Base-by-base conservation (phyloP, 2,329 filamentous ascomycete genomes). In the Colletotrichum liaoningense region DNA sequence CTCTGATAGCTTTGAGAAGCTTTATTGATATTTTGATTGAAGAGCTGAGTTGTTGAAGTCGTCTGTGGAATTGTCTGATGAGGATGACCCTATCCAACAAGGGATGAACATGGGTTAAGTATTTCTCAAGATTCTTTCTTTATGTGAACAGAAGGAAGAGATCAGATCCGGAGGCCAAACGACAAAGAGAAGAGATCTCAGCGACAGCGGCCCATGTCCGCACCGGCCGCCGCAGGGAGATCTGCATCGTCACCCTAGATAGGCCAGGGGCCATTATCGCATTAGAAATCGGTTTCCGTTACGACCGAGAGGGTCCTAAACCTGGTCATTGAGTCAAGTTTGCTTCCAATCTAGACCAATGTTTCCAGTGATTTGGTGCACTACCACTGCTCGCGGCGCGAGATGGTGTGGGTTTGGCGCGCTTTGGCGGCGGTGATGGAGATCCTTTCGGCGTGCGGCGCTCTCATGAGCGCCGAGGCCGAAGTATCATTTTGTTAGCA, bases 361-460 rank as follows among this genome's bases (percentile, higher is more conserved):
- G 35, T 30, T 28, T 35, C 46, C 49, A 33, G 22, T 9, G 54
- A 35, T 55, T 12, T 4, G 7, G 7, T 33, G 6, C 22, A 24
- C 49, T 33, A 1, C 19, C 1, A 33, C 38, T 9, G 26, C 7
- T 38, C 30, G 62, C 9, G 49, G 22, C 49, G 49, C 49, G 49
- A 55, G 30, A 42, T 55, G 35, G 14, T 9, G 49, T 28, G 30
- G 4, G 6, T 14, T 57, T 3, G 46, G 12, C 16, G 5, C 55
- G 30, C 42, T 65, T 33, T 30, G 16, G 33, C 30, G 52, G 16
- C 11, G 24, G 22, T 16, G 52, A 4, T 16, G 5, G 7, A 3
- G 19, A 8, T 58, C 24, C 12, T 42, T 33, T 66, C 63, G 63
- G 63, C 54, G 54, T 24, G 6, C 54, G 63, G 63, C 63, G 24